Conservation (phyloP, 169 alveolate species). For the Plasmodium yoelii region DNA sequence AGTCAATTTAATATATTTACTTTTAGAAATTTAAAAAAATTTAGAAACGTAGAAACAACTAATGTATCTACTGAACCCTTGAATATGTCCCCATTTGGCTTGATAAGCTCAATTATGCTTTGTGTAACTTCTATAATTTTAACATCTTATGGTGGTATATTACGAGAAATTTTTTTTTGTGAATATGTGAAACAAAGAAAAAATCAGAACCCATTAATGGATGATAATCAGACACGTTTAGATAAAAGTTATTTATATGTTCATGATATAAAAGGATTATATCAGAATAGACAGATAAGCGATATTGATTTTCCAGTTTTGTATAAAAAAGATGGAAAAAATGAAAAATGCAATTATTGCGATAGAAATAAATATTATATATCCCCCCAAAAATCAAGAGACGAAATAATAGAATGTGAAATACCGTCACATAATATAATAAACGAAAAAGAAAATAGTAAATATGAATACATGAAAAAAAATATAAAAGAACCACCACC, state of each 20-base stretch:
- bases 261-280: neutral
- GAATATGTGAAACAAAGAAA: slow-evolving; percentile 30
- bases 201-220: neutral
- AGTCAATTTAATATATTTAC: neutral
- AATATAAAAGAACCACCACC: neutral
- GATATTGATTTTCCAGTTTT: neutral
- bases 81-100: slow-evolving; percentile 24
- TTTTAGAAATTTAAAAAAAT: neutral
- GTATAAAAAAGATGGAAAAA: neutral
- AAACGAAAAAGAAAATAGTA: neutral
- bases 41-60: neutral
- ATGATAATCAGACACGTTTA: neutral
- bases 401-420: neutral
- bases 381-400: neutral
- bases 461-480: neutral
- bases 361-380: neutral
- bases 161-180: slow-evolving; percentile 65
- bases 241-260: neutral
- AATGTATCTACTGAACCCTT: slow-evolving; percentile 3
- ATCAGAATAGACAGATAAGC: neutral
- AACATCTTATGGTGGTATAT: slow-evolving; percentile 62
- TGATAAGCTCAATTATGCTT: slow-evolving; percentile 32
- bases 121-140: slow-evolving; percentile 53
- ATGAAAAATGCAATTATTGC: neutral
- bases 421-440: neutral